These are phyloP conservation scores for Silene conica DNA, from an alignment of 148 eudicot species.

Conservation along the genomic window DNA sequence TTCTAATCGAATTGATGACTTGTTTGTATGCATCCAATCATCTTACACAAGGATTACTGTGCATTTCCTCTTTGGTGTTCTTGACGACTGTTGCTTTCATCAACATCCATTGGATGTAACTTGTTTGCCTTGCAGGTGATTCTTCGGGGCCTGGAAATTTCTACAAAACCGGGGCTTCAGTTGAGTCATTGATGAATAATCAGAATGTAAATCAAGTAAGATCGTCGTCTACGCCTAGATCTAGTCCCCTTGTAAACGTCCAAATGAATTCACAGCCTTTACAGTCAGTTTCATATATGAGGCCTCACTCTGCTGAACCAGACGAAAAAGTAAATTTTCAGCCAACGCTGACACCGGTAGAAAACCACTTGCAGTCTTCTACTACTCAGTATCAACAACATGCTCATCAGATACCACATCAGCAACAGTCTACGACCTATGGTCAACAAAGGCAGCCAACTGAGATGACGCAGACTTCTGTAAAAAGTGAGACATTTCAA, in stretches of 20 bases:
- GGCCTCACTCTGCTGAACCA: slow-evolving; percentile 48
- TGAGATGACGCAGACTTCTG: slow-evolving; percentile 49
- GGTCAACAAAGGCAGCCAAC: slow-evolving; percentile 47
- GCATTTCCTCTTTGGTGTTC: neutral
- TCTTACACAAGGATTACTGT: neutral
- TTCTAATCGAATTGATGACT: neutral
- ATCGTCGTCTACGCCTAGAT: slow-evolving; percentile 42
- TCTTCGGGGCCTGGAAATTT: slow-evolving; percentile 54
- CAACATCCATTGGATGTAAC: neutral
- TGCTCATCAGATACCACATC: slow-evolving; percentile 40
- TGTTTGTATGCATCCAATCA: neutral
- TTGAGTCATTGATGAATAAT: slow-evolving; percentile 46
- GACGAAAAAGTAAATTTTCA: slow-evolving; percentile 52
- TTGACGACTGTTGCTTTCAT: neutral
- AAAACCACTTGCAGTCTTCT: slow-evolving; percentile 39
- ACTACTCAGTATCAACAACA: slow-evolving; percentile 52
- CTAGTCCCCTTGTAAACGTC: slow-evolving; percentile 43
- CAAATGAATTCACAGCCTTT: slow-evolving; percentile 40
- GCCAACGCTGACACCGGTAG: slow-evolving; percentile 36
- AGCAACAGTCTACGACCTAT: slow-evolving; percentile 43
- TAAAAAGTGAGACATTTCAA: slow-evolving; percentile 46
- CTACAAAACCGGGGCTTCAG: slow-evolving; percentile 42
- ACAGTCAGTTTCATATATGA: slow-evolving; percentile 41
- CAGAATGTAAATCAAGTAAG: slow-evolving; percentile 47
- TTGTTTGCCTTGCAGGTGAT: slow-evolving; percentile 55